phyloP scores from a whole-genome alignment of 2,329 filamentous ascomycete species.

The Fusarium newnesense region DNA sequence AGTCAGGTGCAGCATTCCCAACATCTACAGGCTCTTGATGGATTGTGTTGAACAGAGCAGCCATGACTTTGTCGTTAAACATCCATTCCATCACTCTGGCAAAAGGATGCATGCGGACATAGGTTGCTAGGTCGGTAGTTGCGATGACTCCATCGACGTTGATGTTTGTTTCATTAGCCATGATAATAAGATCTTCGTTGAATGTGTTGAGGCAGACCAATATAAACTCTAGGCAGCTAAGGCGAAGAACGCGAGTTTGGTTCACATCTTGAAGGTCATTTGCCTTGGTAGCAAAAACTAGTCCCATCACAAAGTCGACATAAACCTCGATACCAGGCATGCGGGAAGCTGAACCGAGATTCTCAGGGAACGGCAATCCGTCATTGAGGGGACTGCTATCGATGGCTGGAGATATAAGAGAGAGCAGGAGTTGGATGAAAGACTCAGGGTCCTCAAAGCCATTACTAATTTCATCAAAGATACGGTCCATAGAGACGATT shows the following conservation, averaged over 20 bases:
- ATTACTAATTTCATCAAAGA: conserved; percentile 78
- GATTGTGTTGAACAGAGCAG: conserved; percentile 79
- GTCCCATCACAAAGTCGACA: conserved; percentile 87
- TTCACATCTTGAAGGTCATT: conserved; percentile 72
- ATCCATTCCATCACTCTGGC: conserved; percentile 97
- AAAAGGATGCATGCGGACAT: conserved; percentile 91
- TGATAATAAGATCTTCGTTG: conserved; percentile 90
- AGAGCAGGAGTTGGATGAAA: conserved; percentile 81
- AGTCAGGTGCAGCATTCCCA: conserved; percentile 77
- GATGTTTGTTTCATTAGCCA: conserved; percentile 82
- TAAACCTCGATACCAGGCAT: conserved; percentile 89
- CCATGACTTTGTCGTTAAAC: conserved; percentile 90
- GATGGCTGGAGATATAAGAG: conserved; percentile 74
- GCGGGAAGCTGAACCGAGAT: conserved; percentile 79
- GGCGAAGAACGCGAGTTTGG: conserved; percentile 78
- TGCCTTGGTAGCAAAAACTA: conserved; percentile 76
- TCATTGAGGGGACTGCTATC: conserved; percentile 75
- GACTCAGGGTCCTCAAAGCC: conserved; percentile 88
- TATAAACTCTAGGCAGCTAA: conserved; percentile 86
- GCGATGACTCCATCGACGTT: conserved; percentile 79
- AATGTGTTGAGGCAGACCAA: conserved; percentile 83
- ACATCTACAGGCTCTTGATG: conserved; percentile 81
- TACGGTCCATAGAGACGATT: conserved; percentile 65
- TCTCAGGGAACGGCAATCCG: conserved; percentile 85
- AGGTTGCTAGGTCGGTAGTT: conserved; percentile 78